Conservation (phyloP, 2,329 filamentous ascomycete genomes). For the Westerdykella aurantiaca region DNA sequence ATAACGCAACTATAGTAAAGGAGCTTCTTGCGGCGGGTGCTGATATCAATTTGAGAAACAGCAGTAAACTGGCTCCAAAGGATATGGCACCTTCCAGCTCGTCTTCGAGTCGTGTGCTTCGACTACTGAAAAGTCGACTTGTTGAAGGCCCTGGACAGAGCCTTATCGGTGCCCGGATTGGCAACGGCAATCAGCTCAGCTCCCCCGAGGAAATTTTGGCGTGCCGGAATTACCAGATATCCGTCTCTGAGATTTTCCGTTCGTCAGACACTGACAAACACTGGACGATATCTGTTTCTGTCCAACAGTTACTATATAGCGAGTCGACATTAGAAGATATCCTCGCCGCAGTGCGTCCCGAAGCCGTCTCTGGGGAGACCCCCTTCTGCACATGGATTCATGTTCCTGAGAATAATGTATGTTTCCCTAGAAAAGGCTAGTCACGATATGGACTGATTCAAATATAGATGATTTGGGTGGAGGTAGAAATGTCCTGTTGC, state of each 20-base stretch:
- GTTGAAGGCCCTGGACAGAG: constrained; percentile 5
- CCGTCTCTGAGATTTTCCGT: constrained; percentile 5
- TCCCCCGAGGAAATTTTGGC: constrained; percentile 2
- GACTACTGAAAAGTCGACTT: constrained; percentile 4
- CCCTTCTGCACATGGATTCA: constrained; percentile 7
- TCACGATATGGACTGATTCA: no score
- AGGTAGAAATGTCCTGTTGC: background rate
- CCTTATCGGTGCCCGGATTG: background rate
- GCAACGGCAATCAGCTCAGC: constrained; percentile 1
- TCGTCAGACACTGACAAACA: background rate
- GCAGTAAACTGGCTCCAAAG: constrained; percentile 3
- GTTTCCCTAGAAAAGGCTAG: no score
- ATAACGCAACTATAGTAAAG: constrained; percentile 4
- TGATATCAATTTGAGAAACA: constrained; percentile 3
- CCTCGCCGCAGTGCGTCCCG: constrained; percentile 3
- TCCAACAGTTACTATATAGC: constrained; percentile 4
- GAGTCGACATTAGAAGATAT: constrained; percentile 3
- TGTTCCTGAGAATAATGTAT: constrained; percentile 8
- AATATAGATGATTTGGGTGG: background rate
- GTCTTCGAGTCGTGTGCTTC: constrained; percentile 3
- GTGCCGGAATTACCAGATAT: constrained; percentile 6
- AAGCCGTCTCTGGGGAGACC: background rate
- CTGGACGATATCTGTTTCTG: constrained; percentile 4
- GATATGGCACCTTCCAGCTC: constrained; percentile 4
- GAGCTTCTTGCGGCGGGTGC: constrained; percentile 4